phyloP scores from a whole-genome alignment of 169 alveolate genomes.

The Gregarina niphandrodes region DNA sequence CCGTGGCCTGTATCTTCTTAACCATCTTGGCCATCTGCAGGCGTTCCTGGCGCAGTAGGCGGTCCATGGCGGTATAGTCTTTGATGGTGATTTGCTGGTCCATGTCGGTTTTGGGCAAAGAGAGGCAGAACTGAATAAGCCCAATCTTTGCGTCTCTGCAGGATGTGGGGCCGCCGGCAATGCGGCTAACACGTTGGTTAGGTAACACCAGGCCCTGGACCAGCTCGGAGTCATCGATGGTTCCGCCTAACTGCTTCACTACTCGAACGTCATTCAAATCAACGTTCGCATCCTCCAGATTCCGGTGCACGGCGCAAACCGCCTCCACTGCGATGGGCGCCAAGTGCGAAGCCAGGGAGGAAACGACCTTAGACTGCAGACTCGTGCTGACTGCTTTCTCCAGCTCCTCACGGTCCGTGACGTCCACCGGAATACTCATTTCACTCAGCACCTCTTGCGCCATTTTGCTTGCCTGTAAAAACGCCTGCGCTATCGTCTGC shows the following conservation, averaged over 20 bases:
- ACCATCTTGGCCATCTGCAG: constrained; percentile 78
- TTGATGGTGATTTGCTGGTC: constrained; percentile 74
- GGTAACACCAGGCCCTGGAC: constrained; percentile 90
- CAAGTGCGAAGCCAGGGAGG: constrained; percentile 72
- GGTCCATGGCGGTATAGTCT: constrained; percentile 58
- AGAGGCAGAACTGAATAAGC: constrained; percentile 86
- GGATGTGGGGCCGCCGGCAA: constrained; percentile 84
- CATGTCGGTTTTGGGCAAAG: constrained; percentile 97
- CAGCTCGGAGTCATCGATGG: constrained; percentile 91
- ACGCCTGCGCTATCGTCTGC: constrained; percentile 80
- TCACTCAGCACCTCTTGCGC: constrained; percentile 67
- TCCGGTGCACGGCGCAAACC: constrained; percentile 43
- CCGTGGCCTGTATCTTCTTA: constrained; percentile 83
- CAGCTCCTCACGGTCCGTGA: constrained; percentile 70
- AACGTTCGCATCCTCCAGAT: constrained; percentile 18
- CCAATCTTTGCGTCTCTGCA: constrained; percentile 80
- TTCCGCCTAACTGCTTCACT: constrained; percentile 77
- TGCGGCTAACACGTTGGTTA: constrained; percentile 68
- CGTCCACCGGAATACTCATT: constrained; percentile 69
- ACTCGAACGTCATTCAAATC: constrained; percentile 48
- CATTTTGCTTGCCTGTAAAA: constrained; percentile 53
- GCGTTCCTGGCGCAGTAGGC: constrained; percentile 91
- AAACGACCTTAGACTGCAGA: constrained; percentile 84
- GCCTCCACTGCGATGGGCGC: constrained; percentile 98
- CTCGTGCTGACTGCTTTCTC: constrained; percentile 81